phyloP scores from a whole-genome alignment of 768 basidiomycete species.

The Lanmaoa pseudosensibilis region DNA sequence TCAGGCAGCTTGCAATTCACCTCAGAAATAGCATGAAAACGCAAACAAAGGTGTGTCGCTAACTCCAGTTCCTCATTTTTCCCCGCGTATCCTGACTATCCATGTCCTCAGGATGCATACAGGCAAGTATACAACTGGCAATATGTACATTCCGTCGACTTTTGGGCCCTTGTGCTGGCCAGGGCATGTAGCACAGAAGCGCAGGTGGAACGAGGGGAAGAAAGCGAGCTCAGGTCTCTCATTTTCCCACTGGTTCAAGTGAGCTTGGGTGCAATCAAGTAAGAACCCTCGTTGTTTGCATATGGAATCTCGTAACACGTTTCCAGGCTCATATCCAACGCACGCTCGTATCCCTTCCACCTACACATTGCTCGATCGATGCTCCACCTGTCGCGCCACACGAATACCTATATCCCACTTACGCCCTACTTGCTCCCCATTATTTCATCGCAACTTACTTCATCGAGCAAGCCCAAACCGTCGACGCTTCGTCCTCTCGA shows the following conservation, averaged over 20 bases:
- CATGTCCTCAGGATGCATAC: conserved; percentile 69
- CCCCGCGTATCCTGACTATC: conserved; percentile 7
- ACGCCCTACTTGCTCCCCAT: conserved; percentile 86
- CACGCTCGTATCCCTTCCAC: conserved; percentile 93
- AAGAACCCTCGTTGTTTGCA: conserved; percentile 25
- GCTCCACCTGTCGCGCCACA: conserved; percentile 80
- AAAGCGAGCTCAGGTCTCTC: conserved; percentile 81
- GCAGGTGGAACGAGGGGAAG: conserved; percentile 50
- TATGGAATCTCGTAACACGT: not conserved
- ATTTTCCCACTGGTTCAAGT: conserved; percentile 97
- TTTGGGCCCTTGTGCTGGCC: conserved; percentile 89
- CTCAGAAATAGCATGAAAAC: conserved; percentile 89
- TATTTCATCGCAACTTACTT: conserved; percentile 68
- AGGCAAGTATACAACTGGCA: conserved; percentile 99
- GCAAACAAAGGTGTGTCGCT: conserved; percentile 65
- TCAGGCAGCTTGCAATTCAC: conserved; percentile 91
- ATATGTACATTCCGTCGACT: conserved; percentile 92
- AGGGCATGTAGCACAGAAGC: conserved; percentile 69
- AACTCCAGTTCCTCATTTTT: not conserved
- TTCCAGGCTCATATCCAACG: conserved; percentile 80
- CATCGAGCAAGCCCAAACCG: conserved; percentile 71
- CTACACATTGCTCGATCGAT: conserved; percentile 89
- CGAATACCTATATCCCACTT: conserved; percentile 83
- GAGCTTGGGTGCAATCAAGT: conserved; percentile 91
- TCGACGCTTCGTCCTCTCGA: conserved; percentile 88